Percentiles rank a stretch among this genome's conserved stretches.
phyloP scores from a whole-genome alignment of 2,329 filamentous ascomycete genomes.

The Exophiala mesophila region DNA sequence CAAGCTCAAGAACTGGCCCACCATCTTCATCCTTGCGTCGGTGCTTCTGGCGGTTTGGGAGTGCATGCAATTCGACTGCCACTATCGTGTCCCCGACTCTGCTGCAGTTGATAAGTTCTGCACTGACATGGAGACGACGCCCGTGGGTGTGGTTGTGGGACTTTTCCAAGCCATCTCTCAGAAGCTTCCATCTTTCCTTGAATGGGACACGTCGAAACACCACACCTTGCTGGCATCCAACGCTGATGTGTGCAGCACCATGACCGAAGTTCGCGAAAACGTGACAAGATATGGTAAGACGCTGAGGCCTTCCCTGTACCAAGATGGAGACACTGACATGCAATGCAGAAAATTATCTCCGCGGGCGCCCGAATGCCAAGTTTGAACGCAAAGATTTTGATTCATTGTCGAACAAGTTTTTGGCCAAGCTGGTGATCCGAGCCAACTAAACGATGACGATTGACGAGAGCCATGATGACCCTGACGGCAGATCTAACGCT shows the following conservation, averaged over 20 bases:
- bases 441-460: constrained; percentile 39
- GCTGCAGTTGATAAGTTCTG: constrained; percentile 89
- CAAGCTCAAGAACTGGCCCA: constrained; percentile 97
- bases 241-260: constrained; percentile 82
- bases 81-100: constrained; percentile 85
- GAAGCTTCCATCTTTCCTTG: constrained; percentile 84
- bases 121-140: constrained; percentile 91
- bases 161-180: constrained; percentile 97
- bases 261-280: constrained; percentile 92
- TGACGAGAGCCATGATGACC: constrained; percentile 4
- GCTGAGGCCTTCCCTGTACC: neutral
- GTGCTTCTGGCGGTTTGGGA: constrained; percentile 95
- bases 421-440: constrained; percentile 92
- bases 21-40: constrained; percentile 93
- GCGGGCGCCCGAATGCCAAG: constrained; percentile 69
- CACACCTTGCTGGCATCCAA: constrained; percentile 89
- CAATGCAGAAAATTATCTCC: constrained; percentile 74
- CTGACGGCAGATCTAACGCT: constrained; percentile 17
- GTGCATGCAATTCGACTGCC: constrained; percentile 97
- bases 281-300: constrained; percentile 87
- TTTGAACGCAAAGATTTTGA: constrained; percentile 93
- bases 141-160: constrained; percentile 92
- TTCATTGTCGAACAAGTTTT: constrained; percentile 92
- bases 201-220: constrained; percentile 91
- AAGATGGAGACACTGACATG: constrained; percentile 39